Percentiles rank a stretch among this genome's conserved stretches.
phyloP scores from a whole-genome alignment of 192 early-diverging fungal genomes.

The Coemansia brasiliensis region DNA sequence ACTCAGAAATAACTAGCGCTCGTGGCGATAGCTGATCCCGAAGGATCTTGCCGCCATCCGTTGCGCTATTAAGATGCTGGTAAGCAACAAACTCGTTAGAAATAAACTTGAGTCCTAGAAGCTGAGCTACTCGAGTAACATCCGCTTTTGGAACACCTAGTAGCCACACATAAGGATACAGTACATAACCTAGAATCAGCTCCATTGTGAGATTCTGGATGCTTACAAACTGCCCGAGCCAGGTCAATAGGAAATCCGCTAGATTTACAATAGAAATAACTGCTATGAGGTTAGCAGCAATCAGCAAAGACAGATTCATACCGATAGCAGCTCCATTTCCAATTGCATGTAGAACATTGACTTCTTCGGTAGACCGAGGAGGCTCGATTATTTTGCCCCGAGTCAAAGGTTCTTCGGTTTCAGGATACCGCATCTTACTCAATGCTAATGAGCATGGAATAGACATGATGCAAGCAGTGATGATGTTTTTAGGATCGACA shows the following conservation, averaged over 20 bases:
- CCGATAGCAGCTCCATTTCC: constrained; percentile 82
- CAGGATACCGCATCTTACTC: constrained; percentile 85
- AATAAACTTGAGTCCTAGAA: constrained; percentile 76
- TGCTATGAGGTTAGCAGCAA: constrained; percentile 73
- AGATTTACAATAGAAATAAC: constrained; percentile 71
- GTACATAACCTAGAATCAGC: constrained; percentile 72
- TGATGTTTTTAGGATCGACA: constrained; percentile 62
- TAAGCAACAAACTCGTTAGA: constrained; percentile 92
- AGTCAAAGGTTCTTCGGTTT: constrained; percentile 79
- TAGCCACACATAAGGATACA: constrained; percentile 73
- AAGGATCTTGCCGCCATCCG: constrained; percentile 18
- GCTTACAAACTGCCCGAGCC: constrained; percentile 66
- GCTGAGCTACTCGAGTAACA: constrained; percentile 59
- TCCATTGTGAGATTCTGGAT: constrained; percentile 63
- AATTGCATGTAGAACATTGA: constrained; percentile 77
- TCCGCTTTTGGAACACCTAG: constrained; percentile 64
- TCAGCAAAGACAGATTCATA: constrained; percentile 72
- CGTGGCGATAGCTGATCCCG: constrained; percentile 52
- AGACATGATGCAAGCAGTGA: constrained; percentile 90
- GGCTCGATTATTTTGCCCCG: constrained; percentile 65
- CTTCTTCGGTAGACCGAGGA: constrained; percentile 60
- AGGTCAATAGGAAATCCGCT: constrained; percentile 70
- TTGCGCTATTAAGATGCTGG: constrained; percentile 29
- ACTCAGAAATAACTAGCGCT: constrained; percentile 59
- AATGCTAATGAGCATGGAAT: constrained; percentile 80